Base-by-base conservation (phyloP, 371 early-diverging fungal species). In the Mortierella sp. region DNA sequence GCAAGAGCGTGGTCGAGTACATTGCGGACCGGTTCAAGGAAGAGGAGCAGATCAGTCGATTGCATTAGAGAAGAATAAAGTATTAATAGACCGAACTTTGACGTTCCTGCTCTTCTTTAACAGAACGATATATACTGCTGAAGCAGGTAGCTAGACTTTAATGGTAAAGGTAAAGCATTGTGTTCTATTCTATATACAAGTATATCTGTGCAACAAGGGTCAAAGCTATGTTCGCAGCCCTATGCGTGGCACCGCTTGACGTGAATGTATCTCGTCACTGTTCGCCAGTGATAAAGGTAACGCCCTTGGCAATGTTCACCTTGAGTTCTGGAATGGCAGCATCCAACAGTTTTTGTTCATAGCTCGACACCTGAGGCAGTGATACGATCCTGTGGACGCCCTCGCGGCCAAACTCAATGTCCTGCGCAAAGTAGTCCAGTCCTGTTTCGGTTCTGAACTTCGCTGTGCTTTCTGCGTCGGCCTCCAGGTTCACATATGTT, bases 341-440 rank as follows among this genome's bases (percentile, higher is more conserved):
- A 37, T 82, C 79, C 56, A 92, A 72, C 34, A 97, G 84, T 23
- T 80, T 78, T 78, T 92, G 64, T 81, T 97, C 97, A 69, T 86
- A 91, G 17, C 65, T 81, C 55, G 85, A 85, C 49, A 94, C 50
- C 21, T 81, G 42, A 27, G 92, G 92, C 58, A 95, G 56, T 28
- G 91, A 90, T 67, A 87, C 80, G 76, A 93, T 88, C 75, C 87
- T 90, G 50, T 81, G 58, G 31, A 91, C 90, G 71, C 96, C 96
- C 5, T 90, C 82, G 34, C 81, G 78, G 63, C 96, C 95, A 57
- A 96, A 86, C 85, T 94, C 92, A 64, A 96, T 90, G 57, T 88
- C 88, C 28, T 89, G 84, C 30, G 95, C 90, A 80, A 96, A 96
- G 87, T 88, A 96, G 5, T 92, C 88, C 37, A 93, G 52, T 4